A percentile compares a stretch with the other conserved stretches of the same genome.
Evolutionary conservation across 1,284 basidiomycete species (phyloP).

Genomic region (Malassezia restricta): DNA sequence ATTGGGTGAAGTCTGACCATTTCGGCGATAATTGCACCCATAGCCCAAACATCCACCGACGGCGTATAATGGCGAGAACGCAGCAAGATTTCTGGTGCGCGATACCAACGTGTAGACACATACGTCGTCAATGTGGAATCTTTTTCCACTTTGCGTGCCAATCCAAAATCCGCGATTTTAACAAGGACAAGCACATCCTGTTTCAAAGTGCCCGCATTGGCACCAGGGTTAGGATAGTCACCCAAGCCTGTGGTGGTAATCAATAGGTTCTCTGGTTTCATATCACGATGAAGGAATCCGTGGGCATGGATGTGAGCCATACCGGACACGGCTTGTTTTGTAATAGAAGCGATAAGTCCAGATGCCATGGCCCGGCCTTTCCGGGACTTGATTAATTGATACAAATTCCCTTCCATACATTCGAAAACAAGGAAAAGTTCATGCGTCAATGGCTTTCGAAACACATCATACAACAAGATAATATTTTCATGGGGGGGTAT

Average conservation of each 20-base stretch:
- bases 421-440: conserved; percentile 99
- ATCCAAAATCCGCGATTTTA: conserved; percentile 96
- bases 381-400: conserved; percentile 94
- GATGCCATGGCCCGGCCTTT: conserved; percentile 86
- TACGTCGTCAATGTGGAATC: conserved; percentile 95
- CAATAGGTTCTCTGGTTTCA: conserved; percentile 99
- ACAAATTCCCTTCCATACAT: conserved; percentile 99
- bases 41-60: conserved; percentile 97
- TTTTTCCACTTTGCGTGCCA: conserved; percentile 79
- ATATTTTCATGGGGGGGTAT: conserved; percentile 93
- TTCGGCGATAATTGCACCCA: conserved; percentile 96
- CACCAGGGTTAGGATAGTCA: conserved; percentile 59
- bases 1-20: conserved; percentile 85
- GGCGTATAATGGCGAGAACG: conserved; percentile 82
- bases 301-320: conserved; percentile 80
- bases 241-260: conserved; percentile 96
- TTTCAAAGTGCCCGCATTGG: conserved; percentile 49
- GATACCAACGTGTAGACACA: conserved; percentile 97
- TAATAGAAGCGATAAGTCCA: conserved; percentile 87
- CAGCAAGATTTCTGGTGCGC: conserved; percentile 89
- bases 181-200: conserved; percentile 92
- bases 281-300: conserved; percentile 97
- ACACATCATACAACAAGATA: conserved; percentile 97
- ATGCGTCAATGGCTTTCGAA: conserved; percentile 78
- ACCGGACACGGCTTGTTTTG: conserved; percentile 78